Base-by-base conservation (phyloP, 345 rosid species). In the Ceriops decandra region DNA sequence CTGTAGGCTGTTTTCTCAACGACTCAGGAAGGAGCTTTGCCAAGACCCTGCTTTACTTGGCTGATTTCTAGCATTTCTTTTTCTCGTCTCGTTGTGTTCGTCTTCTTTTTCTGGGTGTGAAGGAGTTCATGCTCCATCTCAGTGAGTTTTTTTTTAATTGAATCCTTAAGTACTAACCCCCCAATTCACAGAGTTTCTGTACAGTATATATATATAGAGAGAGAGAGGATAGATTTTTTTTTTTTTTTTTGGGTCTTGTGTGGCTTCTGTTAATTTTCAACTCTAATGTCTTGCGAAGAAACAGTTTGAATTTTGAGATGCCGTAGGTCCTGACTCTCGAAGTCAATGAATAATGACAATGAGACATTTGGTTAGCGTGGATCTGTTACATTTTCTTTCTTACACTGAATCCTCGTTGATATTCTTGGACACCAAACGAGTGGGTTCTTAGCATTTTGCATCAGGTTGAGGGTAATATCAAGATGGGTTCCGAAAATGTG, bases 21-120 rank as follows among this genome's bases (percentile, higher is more conserved):
- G 93, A 54, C 80, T 93, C 68, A 85, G 98, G 73, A 88, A 88
- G 71, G 98, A 90, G 79, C 95, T 93, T 9, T 86, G 82, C 54
- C 85, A 83, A 19, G 75, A 81, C 46, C 80, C 75, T 35, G 85
- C 85, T 8, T 77, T 75, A 51, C 68, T 61, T 68, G 69, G 68
- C 35, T 68, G 71, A 60, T 5, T 28, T 2, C 13, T 17, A 52
- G 1, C 35, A 32, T 32, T 32, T 0, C 6, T 32, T 32, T 32
- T 32, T 33, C 8, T 33, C 8, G 9, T 33, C 8, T 33, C 36
- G 7, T 33, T 33, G 36, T 33, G 9, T 33, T 33, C 36, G 8
- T 33, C 7, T 7, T 33, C 13, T 10, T 53, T 21, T 21, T 53
- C 11, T 21, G 27, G 57, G 27, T 53, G 57, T 53, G 21, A 6